Base-by-base conservation (phyloP, 2,329 filamentous ascomycete genomes). In the Aspergillus sp. region DNA sequence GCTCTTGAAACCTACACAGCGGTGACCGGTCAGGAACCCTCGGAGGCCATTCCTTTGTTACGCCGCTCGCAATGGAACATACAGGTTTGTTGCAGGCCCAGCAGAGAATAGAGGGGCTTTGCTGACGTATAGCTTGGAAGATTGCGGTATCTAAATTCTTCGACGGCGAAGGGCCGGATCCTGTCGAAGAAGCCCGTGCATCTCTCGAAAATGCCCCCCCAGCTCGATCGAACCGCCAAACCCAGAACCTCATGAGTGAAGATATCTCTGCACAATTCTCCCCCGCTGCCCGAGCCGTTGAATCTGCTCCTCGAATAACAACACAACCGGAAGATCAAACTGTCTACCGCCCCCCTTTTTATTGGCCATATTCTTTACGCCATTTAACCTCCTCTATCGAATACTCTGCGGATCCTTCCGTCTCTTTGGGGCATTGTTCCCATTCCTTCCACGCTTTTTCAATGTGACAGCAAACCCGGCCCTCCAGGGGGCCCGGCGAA, bases 101-200 rank as follows among this genome's bases (percentile, higher is more conserved):
- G 10, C 7, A 37, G 4, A 28, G 28, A 34, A 10, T 39, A 35
- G 35, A 47, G 26, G 19, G 19, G 19, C 19, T 19, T 41, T 41
- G 33, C 43, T 50, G 35, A 53, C 39, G 37, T 46, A 65, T 44
- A 35, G 42, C 41, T 43, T 33, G 27, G 29, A 62, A 96, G 85
- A 95, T 97, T 58, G 91, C 93, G 45, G 91, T 98, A 51, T 82
- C 93, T 52, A 94, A 94, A 62, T 97, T 97, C 79, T 98, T 96
- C 65, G 93, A 98, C 60, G 93, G 93, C 55, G 93, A 97, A 70
- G 85, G 85, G 4, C 80, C 89, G 39, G 88, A 95, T 63, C 85
- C 82, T 9, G 73, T 91, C 12, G 85, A 86, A 45, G 88, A 93
- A 70, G 87, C 87, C 45, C 77, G 83, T 40, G 78, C 83, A 39